Percentiles rank a stretch among this genome's conserved stretches.
Conservation (phyloP, 2,329 filamentous ascomycete species). For the Aspergillus quadrilineatus region DNA sequence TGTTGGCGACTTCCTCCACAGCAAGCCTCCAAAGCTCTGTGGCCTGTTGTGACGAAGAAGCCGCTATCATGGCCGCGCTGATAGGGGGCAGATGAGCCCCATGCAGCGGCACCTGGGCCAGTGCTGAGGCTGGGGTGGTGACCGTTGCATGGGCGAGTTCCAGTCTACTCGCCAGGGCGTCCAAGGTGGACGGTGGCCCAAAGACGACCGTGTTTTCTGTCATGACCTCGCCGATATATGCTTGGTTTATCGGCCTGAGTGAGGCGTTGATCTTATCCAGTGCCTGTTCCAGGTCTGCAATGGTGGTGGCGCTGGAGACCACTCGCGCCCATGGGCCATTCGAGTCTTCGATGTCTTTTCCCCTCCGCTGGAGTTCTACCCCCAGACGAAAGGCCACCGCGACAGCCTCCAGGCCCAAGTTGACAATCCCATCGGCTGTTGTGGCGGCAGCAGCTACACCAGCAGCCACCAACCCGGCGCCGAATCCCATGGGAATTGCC, state of each 20-base stretch:
- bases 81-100: neutral
- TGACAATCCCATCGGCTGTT: neutral
- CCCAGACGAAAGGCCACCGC: neutral
- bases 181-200: neutral
- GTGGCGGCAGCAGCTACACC: neutral
- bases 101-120: neutral
- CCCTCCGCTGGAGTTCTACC: neutral
- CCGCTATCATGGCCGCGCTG: neutral
- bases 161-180: neutral
- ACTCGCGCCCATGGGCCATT: neutral
- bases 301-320: neutral
- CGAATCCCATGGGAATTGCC: neutral
- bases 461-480: constrained; percentile 2
- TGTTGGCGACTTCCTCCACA: neutral
- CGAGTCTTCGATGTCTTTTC: neutral
- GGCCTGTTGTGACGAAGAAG: too few relatives aligned
- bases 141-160: neutral
- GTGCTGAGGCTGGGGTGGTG: neutral
- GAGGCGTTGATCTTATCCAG: neutral
- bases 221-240: neutral
- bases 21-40: neutral
- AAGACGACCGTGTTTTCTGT: neutral
- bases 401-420: neutral
- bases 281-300: neutral
- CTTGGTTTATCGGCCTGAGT: neutral